Percentiles rank a stretch among this genome's conserved stretches.
These are phyloP conservation scores for Leptodermis oblonga DNA, from an alignment of 257 asterid species.

Conservation along the genomic window DNA sequence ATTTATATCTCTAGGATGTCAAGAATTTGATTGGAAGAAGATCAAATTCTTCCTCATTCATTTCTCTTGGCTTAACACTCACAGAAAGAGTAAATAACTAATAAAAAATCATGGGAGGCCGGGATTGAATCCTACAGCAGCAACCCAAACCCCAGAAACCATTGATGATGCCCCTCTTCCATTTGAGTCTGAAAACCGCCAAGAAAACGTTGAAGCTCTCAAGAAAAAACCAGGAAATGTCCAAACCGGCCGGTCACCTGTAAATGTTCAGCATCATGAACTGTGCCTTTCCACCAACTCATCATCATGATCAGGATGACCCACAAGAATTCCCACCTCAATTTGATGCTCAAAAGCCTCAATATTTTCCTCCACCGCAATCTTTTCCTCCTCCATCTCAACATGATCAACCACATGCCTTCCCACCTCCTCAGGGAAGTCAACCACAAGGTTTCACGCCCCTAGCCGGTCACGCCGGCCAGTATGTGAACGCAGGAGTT, in stretches of 20 bases:
- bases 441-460: too few relatives aligned
- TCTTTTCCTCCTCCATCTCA: too few relatives aligned
- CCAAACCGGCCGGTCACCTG: conserved; percentile 14
- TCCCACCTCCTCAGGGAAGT: conserved; percentile 13
- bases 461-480: neutral
- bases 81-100: neutral
- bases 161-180: too few relatives aligned
- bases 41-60: too few relatives aligned
- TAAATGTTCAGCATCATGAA: neutral
- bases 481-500: neutral
- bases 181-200: conserved; percentile 18
- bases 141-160: too few relatives aligned
- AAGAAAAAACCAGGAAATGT: conserved; percentile 1
- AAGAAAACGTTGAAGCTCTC: too few relatives aligned
- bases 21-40: neutral
- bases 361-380: too few relatives aligned
- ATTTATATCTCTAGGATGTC: too few relatives aligned
- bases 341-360: neutral
- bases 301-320: neutral
- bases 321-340: conserved; percentile 10
- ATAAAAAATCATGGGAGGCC: too few relatives aligned
- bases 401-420: too few relatives aligned
- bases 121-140: too few relatives aligned
- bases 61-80: neutral
- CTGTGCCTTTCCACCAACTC: conserved; percentile 13